Conservation (phyloP, 495 filamentous ascomycete genomes). For the Lindgomyces ingoldianus region DNA sequence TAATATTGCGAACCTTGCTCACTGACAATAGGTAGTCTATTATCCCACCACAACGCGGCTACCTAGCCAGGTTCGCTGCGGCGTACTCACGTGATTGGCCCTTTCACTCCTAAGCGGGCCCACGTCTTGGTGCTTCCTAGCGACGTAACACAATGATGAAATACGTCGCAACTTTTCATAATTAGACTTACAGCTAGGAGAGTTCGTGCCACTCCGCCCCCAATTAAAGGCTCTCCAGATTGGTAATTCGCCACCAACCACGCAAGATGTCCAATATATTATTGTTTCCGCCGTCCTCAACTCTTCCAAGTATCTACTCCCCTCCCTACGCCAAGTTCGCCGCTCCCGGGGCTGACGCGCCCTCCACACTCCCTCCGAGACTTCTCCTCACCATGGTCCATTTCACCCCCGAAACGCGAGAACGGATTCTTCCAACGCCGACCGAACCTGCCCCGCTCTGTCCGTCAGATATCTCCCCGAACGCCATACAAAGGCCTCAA, state of each 20-base stretch:
- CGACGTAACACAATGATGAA: no score
- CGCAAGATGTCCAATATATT: slow-evolving; percentile 12
- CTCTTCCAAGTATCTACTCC: neutral
- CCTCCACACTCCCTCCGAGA: neutral
- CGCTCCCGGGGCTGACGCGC: neutral
- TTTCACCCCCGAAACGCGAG: slow-evolving; percentile 5
- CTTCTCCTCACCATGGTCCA: slow-evolving; percentile 17
- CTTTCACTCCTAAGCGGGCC: no score
- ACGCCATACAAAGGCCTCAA: slow-evolving; percentile 1
- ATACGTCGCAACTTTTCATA: no score
- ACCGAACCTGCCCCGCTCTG: neutral
- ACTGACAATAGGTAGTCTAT: no score
- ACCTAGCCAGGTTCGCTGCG: no score
- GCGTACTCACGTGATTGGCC: no score
- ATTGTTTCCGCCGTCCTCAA: slow-evolving; percentile 7
- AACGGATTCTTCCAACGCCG: slow-evolving; percentile 6
- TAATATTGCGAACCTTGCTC: no score
- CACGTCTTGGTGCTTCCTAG: no score
- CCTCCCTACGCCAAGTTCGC: slow-evolving; percentile 17
- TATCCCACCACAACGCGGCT: no score
- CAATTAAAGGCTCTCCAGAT: neutral
- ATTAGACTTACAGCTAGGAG: no score
- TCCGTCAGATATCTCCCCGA: neutral
- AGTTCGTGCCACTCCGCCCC: no score
- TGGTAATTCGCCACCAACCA: neutral